phyloP scores from a whole-genome alignment of 768 basidiomycete genomes.

The Kwoniella heveanensis region DNA sequence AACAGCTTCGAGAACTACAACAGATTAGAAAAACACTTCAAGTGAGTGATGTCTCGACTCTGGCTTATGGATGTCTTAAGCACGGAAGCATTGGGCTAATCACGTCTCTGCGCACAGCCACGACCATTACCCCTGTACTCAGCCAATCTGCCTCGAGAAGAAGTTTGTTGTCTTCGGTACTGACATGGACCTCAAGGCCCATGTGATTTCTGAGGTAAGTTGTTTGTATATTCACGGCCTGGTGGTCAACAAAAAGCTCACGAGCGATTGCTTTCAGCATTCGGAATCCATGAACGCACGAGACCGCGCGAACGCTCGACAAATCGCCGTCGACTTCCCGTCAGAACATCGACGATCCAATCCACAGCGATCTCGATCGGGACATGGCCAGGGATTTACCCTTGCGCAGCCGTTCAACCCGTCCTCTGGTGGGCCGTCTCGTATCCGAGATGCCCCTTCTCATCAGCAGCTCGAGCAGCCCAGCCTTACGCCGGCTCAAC shows the following conservation, averaged over 20 bases:
- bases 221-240: not conserved
- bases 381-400: conserved; percentile 34
- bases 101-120: conserved; percentile 60
- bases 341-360: conserved; percentile 24
- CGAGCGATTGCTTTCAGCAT: conserved; percentile 40
- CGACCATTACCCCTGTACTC: conserved; percentile 76
- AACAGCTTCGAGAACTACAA: conserved; percentile 76
- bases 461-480: conserved; percentile 40
- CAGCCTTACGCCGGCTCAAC: conserved; percentile 40
- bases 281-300: conserved; percentile 49
- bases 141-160: conserved; percentile 71
- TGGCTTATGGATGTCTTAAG: not conserved
- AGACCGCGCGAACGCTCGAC: conserved; percentile 53
- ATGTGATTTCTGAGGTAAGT: conserved; percentile 72
- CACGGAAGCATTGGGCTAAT: not conserved
- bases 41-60: conserved; percentile 16
- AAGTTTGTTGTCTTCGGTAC: conserved; percentile 96
- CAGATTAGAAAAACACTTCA: conserved; percentile 61
- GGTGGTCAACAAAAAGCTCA: not conserved
- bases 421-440: conserved; percentile 12
- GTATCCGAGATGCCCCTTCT: conserved; percentile 27
- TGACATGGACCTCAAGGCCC: conserved; percentile 83
- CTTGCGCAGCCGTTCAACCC: conserved; percentile 23
- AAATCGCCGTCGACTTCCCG: conserved; percentile 46
- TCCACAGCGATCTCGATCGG: conserved; percentile 22